Percentiles rank a stretch among this genome's conserved stretches.
Evolutionary conservation across 2,329 filamentous ascomycete genomes (phyloP).

Genomic region (Calonectria montana): DNA sequence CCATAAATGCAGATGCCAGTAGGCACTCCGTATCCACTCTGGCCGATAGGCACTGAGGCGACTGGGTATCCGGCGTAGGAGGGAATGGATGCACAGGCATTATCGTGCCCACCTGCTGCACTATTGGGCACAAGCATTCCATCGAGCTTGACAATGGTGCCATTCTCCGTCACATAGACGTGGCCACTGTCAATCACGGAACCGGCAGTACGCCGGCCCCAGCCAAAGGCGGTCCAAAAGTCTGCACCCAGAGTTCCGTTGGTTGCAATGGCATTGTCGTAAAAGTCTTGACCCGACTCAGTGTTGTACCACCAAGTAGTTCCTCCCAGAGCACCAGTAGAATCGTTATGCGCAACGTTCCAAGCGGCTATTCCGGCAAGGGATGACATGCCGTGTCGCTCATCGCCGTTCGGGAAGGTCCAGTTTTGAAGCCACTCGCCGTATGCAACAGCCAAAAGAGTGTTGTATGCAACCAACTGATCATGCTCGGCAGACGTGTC

Average conservation of each 20-base stretch:
- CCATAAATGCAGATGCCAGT: slow-evolving; percentile 20
- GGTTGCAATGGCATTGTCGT: slow-evolving; percentile 17
- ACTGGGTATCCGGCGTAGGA: slow-evolving; percentile 23
- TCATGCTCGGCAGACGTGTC: slow-evolving; percentile 14
- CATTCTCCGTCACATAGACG: background rate
- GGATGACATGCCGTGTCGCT: slow-evolving; percentile 26
- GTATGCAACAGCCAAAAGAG: slow-evolving; percentile 33
- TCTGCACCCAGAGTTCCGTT: slow-evolving; percentile 13
- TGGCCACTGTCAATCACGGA: slow-evolving; percentile 7
- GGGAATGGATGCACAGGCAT: slow-evolving; percentile 13
- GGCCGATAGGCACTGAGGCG: slow-evolving; percentile 11
- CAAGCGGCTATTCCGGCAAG: slow-evolving; percentile 30
- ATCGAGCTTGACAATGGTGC: slow-evolving; percentile 18
- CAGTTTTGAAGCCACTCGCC: slow-evolving; percentile 33
- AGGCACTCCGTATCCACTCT: slow-evolving; percentile 8
- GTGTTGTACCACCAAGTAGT: slow-evolving; percentile 34
- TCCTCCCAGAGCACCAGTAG: slow-evolving; percentile 29
- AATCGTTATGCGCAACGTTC: slow-evolving; percentile 32
- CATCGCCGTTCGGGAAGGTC: slow-evolving; percentile 25
- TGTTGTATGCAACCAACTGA: slow-evolving; percentile 27
- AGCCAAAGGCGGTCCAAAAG: slow-evolving; percentile 21
- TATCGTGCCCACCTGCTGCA: background rate
- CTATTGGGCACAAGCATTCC: slow-evolving; percentile 19
- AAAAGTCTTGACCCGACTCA: slow-evolving; percentile 24
- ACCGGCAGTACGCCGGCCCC: slow-evolving; percentile 12